Evolutionary conservation across 1,284 basidiomycete species (phyloP).

Genomic region (Psilocybe mexicana): DNA sequence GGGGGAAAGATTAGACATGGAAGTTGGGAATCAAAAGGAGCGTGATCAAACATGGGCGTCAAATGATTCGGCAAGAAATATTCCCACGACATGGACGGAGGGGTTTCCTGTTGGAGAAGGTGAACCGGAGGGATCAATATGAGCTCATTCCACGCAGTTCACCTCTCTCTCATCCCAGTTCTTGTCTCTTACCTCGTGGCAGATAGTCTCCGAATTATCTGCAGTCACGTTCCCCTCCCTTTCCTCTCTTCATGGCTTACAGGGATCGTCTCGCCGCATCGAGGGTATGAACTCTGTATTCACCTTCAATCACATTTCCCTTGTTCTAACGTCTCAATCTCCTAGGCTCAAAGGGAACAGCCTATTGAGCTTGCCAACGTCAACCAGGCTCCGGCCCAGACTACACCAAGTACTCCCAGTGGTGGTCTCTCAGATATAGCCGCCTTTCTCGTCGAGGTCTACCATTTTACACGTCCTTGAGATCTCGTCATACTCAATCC

Average conservation of each 20-base stretch:
- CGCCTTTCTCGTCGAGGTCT: constrained; percentile 34
- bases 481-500: not conserved
- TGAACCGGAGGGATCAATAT: not conserved
- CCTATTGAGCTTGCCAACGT: constrained; percentile 31
- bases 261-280: constrained; percentile 37
- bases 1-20: too few species aligned
- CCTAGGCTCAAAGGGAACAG: constrained; percentile 26
- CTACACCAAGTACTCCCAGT: constrained; percentile 15
- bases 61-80: not conserved
- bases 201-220: not conserved
- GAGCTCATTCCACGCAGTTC: not conserved
- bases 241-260: constrained; percentile 17
- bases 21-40: too few species aligned
- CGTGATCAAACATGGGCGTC: not conserved
- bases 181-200: not conserved
- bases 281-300: constrained; percentile 26
- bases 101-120: not conserved
- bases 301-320: not conserved
- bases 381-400: constrained; percentile 11
- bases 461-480: not conserved
- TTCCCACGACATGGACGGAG: not conserved
- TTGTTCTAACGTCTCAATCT: constrained; percentile 4
- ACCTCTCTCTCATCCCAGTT: not conserved
- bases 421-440: constrained; percentile 20
- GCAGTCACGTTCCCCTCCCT: not conserved